Base-by-base conservation (phyloP, 2,329 filamentous ascomycete species). In the Elsinoe ampelina region DNA sequence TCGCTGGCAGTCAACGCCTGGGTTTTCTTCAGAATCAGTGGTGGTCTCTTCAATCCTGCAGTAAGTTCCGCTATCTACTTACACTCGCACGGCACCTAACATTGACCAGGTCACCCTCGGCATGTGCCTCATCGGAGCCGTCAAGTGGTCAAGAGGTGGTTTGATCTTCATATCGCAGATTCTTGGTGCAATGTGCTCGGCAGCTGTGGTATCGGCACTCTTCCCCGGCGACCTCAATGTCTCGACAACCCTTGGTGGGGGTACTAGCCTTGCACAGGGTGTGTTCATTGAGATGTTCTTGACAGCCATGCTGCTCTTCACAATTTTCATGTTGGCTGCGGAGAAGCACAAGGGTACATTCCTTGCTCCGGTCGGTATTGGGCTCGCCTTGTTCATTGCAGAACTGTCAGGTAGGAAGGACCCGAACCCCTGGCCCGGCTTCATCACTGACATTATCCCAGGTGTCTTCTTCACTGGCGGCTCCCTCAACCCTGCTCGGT, bases 281-380 rank as follows among this genome's bases (percentile, higher is more conserved):
- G 62, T 78, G 2, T 78, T 71, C 66, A 77, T 78, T 55, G 75
- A 78, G 60, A 76, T 76, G 73, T 73, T 78, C 56, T 65, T 77
- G 38, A 78, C 76, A 2, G 70, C 73, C n/a, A 64, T 72, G 62
- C 69, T 78, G 15, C 70, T 77, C 59, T 75, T 78, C 61, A 73
- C 72, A 51, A 78, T 78, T 58, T 75, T 71, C 65, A 71, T 72
- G 70, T 65, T 72, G 13, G 70, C 70, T 5, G 70, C 70, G 2
- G 70, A 72, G 60, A 72, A 72, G 63, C 70, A 72, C 66, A 72
- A 72, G 59, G 69, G 67, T 58, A 72, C 70, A 5, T 72, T 69
- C 60, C 63, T 72, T 22, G 70, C 70, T 6, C 70, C 70, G 0
- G 62, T 72, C 38, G 70, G 59, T 45, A 74, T 74, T 57, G 72